phyloP scores from a whole-genome alignment of 768 basidiomycete species.

The Collybiopsis confluens region DNA sequence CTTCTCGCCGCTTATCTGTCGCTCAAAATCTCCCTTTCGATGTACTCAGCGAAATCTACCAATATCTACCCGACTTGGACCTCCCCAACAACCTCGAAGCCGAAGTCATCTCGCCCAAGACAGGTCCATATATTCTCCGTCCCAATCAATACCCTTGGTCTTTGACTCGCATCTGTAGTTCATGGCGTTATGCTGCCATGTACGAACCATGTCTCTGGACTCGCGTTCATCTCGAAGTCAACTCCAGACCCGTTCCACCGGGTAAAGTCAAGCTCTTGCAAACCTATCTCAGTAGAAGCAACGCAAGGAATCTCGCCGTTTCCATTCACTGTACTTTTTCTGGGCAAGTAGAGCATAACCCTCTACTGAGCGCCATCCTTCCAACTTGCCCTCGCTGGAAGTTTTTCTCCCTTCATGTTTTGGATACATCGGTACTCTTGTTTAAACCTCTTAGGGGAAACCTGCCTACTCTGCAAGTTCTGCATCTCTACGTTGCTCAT shows the following conservation, averaged over 20 bases:
- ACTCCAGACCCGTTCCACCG: neutral
- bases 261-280: neutral
- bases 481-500: constrained; percentile 3
- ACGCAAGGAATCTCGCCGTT: neutral
- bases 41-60: neutral
- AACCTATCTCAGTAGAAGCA: neutral
- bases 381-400: neutral
- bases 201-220: neutral
- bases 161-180: neutral
- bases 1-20: neutral
- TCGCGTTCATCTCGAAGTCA: constrained; percentile 3
- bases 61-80: neutral
- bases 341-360: neutral
- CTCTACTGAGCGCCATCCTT: neutral
- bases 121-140: constrained; percentile 1
- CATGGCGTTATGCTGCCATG: neutral
- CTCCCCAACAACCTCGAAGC: neutral
- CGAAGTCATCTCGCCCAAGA: constrained; percentile 3
- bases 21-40: neutral
- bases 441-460: neutral
- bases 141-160: neutral
- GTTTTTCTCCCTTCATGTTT: neutral
- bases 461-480: neutral
- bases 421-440: neutral
- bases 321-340: neutral